phyloP scores from a whole-genome alignment of 345 rosid genomes.

The rapeseed (Brassica napus) region DNA sequence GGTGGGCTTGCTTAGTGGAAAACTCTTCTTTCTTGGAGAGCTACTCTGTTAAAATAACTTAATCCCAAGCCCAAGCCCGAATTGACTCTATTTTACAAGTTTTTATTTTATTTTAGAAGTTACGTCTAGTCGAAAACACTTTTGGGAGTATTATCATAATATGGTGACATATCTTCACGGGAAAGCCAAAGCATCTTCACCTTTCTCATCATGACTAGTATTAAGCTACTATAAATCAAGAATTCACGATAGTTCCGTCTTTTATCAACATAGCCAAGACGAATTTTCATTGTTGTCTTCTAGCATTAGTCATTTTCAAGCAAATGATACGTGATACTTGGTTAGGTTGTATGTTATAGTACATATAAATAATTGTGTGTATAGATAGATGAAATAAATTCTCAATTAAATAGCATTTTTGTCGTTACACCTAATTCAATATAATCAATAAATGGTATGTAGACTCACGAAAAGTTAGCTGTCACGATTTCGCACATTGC shows the following conservation, averaged over 20 bases:
- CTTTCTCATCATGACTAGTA: slow-evolving; percentile 2
- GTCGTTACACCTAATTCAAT: slow-evolving; percentile 20
- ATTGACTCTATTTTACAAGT: neutral
- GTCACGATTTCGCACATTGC: slow-evolving; percentile 33
- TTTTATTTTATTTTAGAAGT: neutral
- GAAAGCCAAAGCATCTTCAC: slow-evolving; percentile 12
- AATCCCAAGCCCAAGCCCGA: neutral
- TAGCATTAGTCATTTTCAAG: neutral
- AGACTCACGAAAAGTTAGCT: slow-evolving; percentile 31
- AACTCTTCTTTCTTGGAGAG: neutral
- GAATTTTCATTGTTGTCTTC: neutral
- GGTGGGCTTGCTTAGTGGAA: neutral
- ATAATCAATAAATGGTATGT: neutral
- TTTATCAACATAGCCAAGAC: neutral
- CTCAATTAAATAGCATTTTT: slow-evolving; percentile 23
- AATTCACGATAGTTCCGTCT: neutral
- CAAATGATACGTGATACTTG: neutral
- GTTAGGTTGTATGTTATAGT: neutral
- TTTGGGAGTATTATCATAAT: neutral
- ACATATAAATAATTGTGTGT: neutral
- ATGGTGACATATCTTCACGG: slow-evolving; percentile 26
- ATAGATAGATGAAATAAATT: slow-evolving; percentile 15
- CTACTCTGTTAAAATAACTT: neutral
- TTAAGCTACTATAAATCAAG: neutral
- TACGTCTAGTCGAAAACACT: neutral